Evolutionary conservation across 257 asterid species (phyloP).

Genomic region (Solanum neorickii): DNA sequence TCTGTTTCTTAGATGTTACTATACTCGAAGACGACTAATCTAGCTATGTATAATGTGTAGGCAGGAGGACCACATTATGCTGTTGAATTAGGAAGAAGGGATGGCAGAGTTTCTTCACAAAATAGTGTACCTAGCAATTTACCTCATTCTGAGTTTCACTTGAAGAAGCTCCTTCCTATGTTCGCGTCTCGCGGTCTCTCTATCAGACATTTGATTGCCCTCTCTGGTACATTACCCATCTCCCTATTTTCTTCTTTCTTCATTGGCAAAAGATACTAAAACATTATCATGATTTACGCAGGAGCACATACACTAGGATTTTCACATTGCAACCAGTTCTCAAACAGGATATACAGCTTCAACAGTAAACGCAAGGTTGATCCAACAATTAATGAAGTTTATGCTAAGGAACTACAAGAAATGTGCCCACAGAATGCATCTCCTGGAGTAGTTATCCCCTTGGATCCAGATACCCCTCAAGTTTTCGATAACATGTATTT

Average conservation of each 20-base stretch:
- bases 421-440: slow-evolving; percentile 59
- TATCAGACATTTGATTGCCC: slow-evolving; percentile 56
- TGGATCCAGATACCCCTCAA: slow-evolving; percentile 52
- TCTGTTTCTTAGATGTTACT: background rate
- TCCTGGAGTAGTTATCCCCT: slow-evolving; percentile 52
- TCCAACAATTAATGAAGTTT: slow-evolving; percentile 33
- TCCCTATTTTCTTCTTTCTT: background rate
- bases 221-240: slow-evolving; percentile 33
- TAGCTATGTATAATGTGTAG: slow-evolving; percentile 14
- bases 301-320: slow-evolving; percentile 82
- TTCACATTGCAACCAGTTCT: slow-evolving; percentile 61
- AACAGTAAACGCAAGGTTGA: slow-evolving; percentile 27
- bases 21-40: background rate
- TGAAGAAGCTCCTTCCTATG: slow-evolving; percentile 35
- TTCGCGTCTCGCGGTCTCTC: slow-evolving; percentile 37
- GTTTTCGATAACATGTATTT: slow-evolving; percentile 59
- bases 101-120: slow-evolving; percentile 47
- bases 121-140: slow-evolving; percentile 49
- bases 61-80: slow-evolving; percentile 56
- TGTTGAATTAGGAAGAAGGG: slow-evolving; percentile 76
- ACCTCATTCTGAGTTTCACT: slow-evolving; percentile 38
- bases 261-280: background rate
- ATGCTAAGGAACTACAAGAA: slow-evolving; percentile 43
- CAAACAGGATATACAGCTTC: slow-evolving; percentile 56
- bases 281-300: background rate